Conservation (phyloP, 768 basidiomycete genomes). For the Amanita pallidorosea region DNA sequence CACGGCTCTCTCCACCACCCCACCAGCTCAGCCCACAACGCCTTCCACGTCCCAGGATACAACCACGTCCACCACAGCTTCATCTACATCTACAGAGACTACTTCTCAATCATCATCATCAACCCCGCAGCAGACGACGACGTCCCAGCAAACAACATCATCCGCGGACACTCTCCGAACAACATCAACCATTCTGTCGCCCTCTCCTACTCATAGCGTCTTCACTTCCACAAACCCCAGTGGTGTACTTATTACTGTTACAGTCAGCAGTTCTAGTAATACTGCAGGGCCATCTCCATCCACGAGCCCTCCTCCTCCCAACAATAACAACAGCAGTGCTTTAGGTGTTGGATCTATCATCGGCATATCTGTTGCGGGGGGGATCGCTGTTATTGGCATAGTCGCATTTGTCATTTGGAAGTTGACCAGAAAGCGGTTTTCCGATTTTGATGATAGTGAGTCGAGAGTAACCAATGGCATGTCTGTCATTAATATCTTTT, state of each 20-base stretch:
- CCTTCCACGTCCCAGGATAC: neutral
- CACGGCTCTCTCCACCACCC: neutral
- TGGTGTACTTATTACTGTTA: conserved; percentile 16
- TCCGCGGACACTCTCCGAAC: conserved; percentile 4
- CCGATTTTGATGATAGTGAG: conserved; percentile 73
- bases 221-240: conserved; percentile 7
- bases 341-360: conserved; percentile 64
- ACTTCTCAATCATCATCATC: neutral
- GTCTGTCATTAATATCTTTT: neutral
- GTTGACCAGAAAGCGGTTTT: conserved; percentile 67
- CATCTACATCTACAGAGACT: neutral
- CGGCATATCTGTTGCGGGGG: conserved; percentile 74
- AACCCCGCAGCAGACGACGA: conserved; percentile 3
- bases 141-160: neutral
- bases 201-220: conserved; percentile 9
- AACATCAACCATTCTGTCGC: conserved; percentile 7
- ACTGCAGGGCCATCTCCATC: conserved; percentile 7
- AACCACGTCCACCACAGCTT: neutral
- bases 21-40: neutral
- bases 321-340: conserved; percentile 22
- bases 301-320: conserved; percentile 17
- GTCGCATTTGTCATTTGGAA: conserved; percentile 79
- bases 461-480: conserved; percentile 12
- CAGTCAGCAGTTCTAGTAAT: conserved; percentile 13
- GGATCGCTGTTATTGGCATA: conserved; percentile 61